phyloP scores from a whole-genome alignment of 2,329 filamentous ascomycete genomes.

The Monilinia aucupariae region DNA sequence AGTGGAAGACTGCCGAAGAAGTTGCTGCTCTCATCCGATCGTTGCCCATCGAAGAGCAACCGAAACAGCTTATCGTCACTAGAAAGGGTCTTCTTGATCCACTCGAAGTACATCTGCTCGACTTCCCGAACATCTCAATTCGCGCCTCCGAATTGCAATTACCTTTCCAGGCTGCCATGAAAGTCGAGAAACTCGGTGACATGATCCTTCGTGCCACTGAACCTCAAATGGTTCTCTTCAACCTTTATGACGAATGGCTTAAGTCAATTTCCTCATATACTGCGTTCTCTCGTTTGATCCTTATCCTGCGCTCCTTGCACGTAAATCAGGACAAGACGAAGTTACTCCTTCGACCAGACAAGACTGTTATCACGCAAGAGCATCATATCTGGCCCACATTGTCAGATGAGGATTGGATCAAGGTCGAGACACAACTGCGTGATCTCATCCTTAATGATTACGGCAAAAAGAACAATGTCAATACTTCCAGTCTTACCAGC shows the following conservation, averaged over 20 bases:
- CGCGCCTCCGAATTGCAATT: constrained; percentile 93
- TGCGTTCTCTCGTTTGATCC: constrained; percentile 88
- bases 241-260: constrained; percentile 96
- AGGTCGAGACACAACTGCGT: constrained; percentile 93
- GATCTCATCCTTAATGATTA: constrained; percentile 98
- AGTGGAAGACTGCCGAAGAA: constrained; percentile 99
- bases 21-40: constrained; percentile 95
- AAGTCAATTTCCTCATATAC: constrained; percentile 99
- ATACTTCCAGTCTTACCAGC: constrained; percentile 90
- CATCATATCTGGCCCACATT: constrained; percentile 98
- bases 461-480: constrained; percentile 99
- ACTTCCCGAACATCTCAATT: constrained; percentile 99
- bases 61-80: constrained; percentile 97
- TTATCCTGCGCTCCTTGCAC: constrained; percentile 90
- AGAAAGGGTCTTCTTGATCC: constrained; percentile 95
- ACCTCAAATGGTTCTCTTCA: constrained; percentile 99
- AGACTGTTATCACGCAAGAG: constrained; percentile 96
- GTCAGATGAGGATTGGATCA: constrained; percentile 96
- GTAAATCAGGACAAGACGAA: constrained; percentile 99
- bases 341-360: constrained; percentile 87
- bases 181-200: constrained; percentile 97
- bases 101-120: constrained; percentile 91
- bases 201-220: constrained; percentile 98
- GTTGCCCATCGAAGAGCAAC: constrained; percentile 93
- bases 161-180: constrained; percentile 99